phyloP scores from a whole-genome alignment of 2,329 filamentous ascomycete species.

The Venturia nashicola region DNA sequence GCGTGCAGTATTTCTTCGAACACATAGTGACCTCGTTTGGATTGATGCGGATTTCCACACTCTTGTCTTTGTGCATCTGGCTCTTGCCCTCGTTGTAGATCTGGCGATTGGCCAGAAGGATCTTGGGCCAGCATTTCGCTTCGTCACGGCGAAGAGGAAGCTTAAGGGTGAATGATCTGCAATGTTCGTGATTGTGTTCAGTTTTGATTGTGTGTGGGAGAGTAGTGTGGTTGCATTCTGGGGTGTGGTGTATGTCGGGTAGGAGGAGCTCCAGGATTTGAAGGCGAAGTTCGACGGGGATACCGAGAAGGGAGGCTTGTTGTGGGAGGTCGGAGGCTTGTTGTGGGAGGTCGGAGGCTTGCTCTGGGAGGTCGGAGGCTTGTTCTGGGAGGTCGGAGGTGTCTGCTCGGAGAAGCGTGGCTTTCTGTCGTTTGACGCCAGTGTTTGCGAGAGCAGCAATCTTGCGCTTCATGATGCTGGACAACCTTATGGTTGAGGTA shows the following conservation, averaged over 20 bases:
- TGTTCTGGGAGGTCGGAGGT: background rate
- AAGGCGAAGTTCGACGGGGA: background rate
- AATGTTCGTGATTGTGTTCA: background rate
- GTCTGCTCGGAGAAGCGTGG: background rate
- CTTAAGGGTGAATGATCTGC: background rate
- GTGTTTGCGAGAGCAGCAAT: background rate
- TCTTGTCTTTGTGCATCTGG: background rate
- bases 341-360: background rate
- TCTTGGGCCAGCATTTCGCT: background rate
- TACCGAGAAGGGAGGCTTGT: background rate
- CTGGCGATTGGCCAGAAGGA: background rate
- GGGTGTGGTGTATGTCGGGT: background rate
- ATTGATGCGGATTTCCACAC: background rate
- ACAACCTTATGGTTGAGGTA: background rate
- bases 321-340: background rate
- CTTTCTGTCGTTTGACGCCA: background rate
- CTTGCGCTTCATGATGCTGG: background rate
- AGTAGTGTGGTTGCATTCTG: background rate
- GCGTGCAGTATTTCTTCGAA: background rate
- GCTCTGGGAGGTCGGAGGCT: background rate
- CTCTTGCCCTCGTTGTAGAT: background rate
- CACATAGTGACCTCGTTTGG: background rate
- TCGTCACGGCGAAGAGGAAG: background rate
- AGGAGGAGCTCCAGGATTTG: slow-evolving; percentile 1
- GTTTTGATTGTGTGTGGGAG: background rate